These are phyloP conservation scores for Breviolum minutum DNA, from an alignment of 73 alveolate genomes.

Conservation along the genomic window DNA sequence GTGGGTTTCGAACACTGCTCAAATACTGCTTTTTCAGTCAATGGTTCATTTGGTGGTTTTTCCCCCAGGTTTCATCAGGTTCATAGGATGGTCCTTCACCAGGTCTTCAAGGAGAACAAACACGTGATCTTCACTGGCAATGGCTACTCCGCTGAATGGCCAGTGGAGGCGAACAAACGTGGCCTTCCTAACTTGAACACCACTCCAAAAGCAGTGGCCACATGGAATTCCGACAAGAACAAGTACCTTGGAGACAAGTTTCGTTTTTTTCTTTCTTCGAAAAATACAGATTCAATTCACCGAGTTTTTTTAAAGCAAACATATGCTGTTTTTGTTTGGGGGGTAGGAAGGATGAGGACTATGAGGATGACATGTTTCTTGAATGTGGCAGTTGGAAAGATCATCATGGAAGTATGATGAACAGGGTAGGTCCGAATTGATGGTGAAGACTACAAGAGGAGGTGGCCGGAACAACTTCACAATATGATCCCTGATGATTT, in stretches of 20 bases:
- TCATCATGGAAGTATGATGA: too few relatives aligned
- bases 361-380: too few relatives aligned
- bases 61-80: too few relatives aligned
- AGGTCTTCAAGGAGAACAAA: constrained; percentile 55
- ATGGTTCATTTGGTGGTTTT: too few relatives aligned
- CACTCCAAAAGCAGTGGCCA: constrained; percentile 76
- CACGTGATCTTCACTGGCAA: constrained; percentile 94
- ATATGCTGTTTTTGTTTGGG: too few relatives aligned
- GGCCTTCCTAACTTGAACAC: constrained; percentile 91
- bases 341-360: too few relatives aligned
- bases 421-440: too few relatives aligned
- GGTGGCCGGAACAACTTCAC: neutral
- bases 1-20: too few relatives aligned
- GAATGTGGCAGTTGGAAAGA: too few relatives aligned
- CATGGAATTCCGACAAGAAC: constrained; percentile 45
- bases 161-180: constrained; percentile 64
- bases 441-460: neutral
- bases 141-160: constrained; percentile 84
- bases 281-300: neutral
- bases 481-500: neutral
- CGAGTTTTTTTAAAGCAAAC: neutral
- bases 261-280: neutral
- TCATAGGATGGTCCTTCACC: neutral
- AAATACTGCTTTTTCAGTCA: too few relatives aligned
- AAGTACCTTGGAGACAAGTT: neutral